Evolutionary conservation across 2,329 filamentous ascomycete species (phyloP).

Genomic region (Emericellopsis cladophorae): DNA sequence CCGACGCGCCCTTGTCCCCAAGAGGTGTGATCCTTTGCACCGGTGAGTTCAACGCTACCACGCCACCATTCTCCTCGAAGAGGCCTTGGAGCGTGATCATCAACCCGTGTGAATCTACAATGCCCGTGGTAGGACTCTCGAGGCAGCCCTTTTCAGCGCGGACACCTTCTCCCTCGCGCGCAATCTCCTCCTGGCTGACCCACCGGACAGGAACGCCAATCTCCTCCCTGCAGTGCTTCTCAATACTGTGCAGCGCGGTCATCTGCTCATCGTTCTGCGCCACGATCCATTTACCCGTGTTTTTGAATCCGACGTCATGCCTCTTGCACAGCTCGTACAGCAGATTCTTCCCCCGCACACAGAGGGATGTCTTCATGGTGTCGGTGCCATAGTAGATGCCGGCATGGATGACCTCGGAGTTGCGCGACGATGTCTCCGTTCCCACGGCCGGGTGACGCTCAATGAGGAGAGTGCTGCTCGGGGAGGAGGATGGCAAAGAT

Average conservation of each 20-base stretch:
- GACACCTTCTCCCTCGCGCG: conserved; percentile 59
- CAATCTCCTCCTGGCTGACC: conserved; percentile 49
- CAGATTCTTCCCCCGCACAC: conserved; percentile 61
- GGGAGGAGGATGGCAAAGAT: conserved; percentile 60
- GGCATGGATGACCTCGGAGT: conserved; percentile 93
- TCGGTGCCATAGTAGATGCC: conserved; percentile 76
- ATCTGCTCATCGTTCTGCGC: conserved; percentile 67
- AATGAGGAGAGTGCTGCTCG: conserved; percentile 63
- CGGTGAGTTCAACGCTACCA: conserved; percentile 54
- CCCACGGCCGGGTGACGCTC: conserved; percentile 67
- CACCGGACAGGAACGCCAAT: conserved; percentile 59
- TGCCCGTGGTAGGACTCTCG: conserved; percentile 79
- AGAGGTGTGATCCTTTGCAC: conserved; percentile 49
- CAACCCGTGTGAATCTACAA: conserved; percentile 74
- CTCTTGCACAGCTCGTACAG: conserved; percentile 67
- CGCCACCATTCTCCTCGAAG: conserved; percentile 67
- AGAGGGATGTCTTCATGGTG: conserved; percentile 74
- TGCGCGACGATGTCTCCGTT: conserved; percentile 79
- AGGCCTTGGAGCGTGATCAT: conserved; percentile 71
- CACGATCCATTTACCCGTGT: conserved; percentile 88
- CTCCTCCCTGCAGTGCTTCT: conserved; percentile 25
- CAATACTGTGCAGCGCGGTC: conserved; percentile 42
- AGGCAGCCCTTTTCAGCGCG: conserved; percentile 59
- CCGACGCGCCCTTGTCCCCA: conserved; percentile 25
- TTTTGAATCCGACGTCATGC: conserved; percentile 55